These are phyloP conservation scores for Komagataella mondaviorum DNA, from an alignment of 805 yeast species.

Conservation along the genomic window DNA sequence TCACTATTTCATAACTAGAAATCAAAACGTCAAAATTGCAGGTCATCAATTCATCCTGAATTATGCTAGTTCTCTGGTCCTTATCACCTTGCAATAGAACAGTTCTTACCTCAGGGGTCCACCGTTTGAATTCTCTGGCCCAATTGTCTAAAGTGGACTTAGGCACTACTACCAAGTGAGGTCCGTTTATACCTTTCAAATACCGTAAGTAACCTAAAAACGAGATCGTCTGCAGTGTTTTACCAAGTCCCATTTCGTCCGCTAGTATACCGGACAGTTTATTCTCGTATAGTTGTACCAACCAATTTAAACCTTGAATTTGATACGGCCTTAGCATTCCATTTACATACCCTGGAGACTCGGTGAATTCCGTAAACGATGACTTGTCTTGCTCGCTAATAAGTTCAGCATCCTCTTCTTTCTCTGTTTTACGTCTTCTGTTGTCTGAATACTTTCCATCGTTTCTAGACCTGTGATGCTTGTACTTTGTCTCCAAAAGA, in stretches of 20 bases:
- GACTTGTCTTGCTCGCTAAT: slow-evolving; percentile 42
- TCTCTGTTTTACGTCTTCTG: slow-evolving; percentile 79
- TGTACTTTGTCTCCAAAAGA: slow-evolving; percentile 30
- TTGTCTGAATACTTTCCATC: slow-evolving; percentile 2
- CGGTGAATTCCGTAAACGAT: slow-evolving; percentile 55
- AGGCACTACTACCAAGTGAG: slow-evolving; percentile 85
- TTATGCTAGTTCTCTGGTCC: slow-evolving; percentile 54
- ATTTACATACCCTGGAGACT: slow-evolving; percentile 65
- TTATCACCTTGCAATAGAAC: slow-evolving; percentile 78
- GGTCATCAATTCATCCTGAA: slow-evolving; percentile 63
- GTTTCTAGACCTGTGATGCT: slow-evolving; percentile 9
- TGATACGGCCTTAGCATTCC: slow-evolving; percentile 74
- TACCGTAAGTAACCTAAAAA: slow-evolving; percentile 62
- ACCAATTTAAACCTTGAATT: slow-evolving; percentile 73
- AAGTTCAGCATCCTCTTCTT: slow-evolving; percentile 91
- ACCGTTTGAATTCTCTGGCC: slow-evolving; percentile 61
- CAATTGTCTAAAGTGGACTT: slow-evolving; percentile 81
- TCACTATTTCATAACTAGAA: slow-evolving; percentile 66
- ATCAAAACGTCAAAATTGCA: slow-evolving; percentile 66
- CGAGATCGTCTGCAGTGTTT: slow-evolving; percentile 69
- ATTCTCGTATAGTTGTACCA: slow-evolving; percentile 53
- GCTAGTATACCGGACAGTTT: slow-evolving; percentile 66
- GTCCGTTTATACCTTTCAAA: slow-evolving; percentile 66
- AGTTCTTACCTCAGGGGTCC: slow-evolving; percentile 72
- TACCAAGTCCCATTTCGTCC: slow-evolving; percentile 81